Conservation (phyloP, 2,329 filamentous ascomycete species). For the Hypoxylon rubiginosum region DNA sequence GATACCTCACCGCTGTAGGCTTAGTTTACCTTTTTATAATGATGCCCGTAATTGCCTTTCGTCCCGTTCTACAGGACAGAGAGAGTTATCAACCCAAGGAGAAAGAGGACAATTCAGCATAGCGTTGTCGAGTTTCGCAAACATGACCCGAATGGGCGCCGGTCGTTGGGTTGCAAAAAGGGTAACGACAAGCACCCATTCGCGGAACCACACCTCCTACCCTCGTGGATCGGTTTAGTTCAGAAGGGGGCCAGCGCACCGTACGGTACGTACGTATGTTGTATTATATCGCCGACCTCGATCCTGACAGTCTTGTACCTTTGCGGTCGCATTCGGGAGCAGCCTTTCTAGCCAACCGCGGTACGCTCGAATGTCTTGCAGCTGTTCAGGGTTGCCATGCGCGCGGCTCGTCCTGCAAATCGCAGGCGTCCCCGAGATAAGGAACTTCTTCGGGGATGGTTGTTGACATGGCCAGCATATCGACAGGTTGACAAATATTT, state of each 20-base stretch:
- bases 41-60: constrained; percentile 21
- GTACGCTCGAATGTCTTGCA: constrained; percentile 39
- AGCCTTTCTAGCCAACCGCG: constrained; percentile 30
- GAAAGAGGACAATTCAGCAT: constrained; percentile 25
- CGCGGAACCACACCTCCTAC: constrained; percentile 29
- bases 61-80: not conserved
- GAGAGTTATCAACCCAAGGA: not conserved
- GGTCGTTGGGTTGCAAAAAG: constrained; percentile 8
- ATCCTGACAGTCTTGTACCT: constrained; percentile 3
- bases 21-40: constrained; percentile 5
- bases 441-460: not conserved
- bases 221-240: constrained; percentile 16
- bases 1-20: constrained; percentile 31
- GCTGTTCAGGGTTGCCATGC: constrained; percentile 36
- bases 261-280: not conserved
- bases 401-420: constrained; percentile 34
- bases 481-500: not conserved
- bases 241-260: constrained; percentile 15
- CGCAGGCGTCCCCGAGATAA: constrained; percentile 26
- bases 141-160: constrained; percentile 28
- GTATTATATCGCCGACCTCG: constrained; percentile 26
- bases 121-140: constrained; percentile 7
- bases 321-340: constrained; percentile 31
- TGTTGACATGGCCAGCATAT: not conserved
- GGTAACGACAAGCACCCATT: constrained; percentile 15